Evolutionary conservation across 495 filamentous ascomycete species (phyloP), one percentile per base, ranked within the genome.

Genomic region (Amniculicola lignicola): DNA sequence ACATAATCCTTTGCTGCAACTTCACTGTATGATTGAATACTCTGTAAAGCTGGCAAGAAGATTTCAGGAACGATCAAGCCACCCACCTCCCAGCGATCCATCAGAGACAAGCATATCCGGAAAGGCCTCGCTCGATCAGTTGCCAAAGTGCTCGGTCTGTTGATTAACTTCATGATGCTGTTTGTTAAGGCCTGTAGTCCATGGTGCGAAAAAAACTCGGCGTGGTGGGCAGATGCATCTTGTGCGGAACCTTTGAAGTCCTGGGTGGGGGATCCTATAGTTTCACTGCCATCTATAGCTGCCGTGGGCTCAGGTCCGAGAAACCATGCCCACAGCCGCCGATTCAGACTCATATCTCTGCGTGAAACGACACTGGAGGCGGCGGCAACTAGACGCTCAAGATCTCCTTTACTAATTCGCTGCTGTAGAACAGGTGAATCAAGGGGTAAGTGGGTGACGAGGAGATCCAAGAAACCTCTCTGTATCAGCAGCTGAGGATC

Each of bases 31-130:
- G 71, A 67, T 57, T 84, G 82, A 38, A 95, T 81, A 55, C 82
- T 91, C 65, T 84, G 73, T 53, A 97, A 80, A n/a, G 89, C 82
- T 10, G 90, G 87, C 1, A 95, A 72, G 64, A 99, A 97, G 10
- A 97, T 81, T 24, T 86, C 82, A 0, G 91, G 87, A 4, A 96
- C 84, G 43, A 99, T 83, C 19, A 90, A 74, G 10, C 87, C 89
- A 16, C 93, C 93, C 63, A 99, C 88, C 65, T 99, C 94, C 90
- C 89, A 96, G 24, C 89, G 81, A 73, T 99, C 93, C 94, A 97
- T 96, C 46, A 99, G 72, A 14, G 94, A 96, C 4, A 96, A 75
- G 48, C 89, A 93, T 53, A 97, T 90, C 28, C 90, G 83, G 57
- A 95, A 95, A 0, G 94, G 91, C 40, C 81, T 82, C n/a, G 90